These are phyloP conservation scores for Mucor mucedo DNA, from an alignment of 371 early-diverging fungal genomes.

Conservation along the genomic window DNA sequence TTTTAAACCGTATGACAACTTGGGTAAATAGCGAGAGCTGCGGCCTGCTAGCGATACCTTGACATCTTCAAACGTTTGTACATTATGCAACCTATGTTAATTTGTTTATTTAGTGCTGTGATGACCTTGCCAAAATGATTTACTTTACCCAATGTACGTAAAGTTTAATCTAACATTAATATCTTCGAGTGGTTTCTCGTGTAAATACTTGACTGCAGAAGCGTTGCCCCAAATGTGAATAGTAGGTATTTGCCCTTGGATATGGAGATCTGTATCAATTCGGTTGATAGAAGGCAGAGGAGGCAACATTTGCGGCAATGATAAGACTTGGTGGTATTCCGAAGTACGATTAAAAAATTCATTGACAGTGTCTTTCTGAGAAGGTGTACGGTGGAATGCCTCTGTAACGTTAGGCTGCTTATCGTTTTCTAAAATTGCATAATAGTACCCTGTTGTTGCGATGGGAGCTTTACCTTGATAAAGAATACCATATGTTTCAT, in stretches of 20 bases:
- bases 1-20: slow-evolving; percentile 28
- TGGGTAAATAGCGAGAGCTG: slow-evolving; percentile 31
- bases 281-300: slow-evolving; percentile 25
- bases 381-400: slow-evolving; percentile 15
- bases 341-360: slow-evolving; percentile 30
- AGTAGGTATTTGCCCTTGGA: slow-evolving; percentile 30
- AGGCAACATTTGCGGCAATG: slow-evolving; percentile 8
- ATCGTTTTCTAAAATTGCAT: slow-evolving; percentile 13
- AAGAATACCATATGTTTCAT: background rate
- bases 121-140: background rate
- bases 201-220: slow-evolving; percentile 24
- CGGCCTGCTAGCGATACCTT: slow-evolving; percentile 30
- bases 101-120: background rate
- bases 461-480: slow-evolving; percentile 19
- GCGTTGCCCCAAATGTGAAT: slow-evolving; percentile 26
- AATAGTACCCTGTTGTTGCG: slow-evolving; percentile 20
- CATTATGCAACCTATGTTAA: slow-evolving; percentile 14
- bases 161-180: slow-evolving; percentile 24
- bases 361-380: slow-evolving; percentile 7
- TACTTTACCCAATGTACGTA: slow-evolving; percentile 32
- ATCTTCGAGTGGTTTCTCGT: slow-evolving; percentile 24
- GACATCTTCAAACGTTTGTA: slow-evolving; percentile 22
- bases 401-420: slow-evolving; percentile 17
- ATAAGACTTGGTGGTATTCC: slow-evolving; percentile 7
- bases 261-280: slow-evolving; percentile 23